Evolutionary conservation across 1,284 basidiomycete genomes (phyloP), one percentile per base, ranked within the genome.

Genomic region (Pseudozyma sp.): DNA sequence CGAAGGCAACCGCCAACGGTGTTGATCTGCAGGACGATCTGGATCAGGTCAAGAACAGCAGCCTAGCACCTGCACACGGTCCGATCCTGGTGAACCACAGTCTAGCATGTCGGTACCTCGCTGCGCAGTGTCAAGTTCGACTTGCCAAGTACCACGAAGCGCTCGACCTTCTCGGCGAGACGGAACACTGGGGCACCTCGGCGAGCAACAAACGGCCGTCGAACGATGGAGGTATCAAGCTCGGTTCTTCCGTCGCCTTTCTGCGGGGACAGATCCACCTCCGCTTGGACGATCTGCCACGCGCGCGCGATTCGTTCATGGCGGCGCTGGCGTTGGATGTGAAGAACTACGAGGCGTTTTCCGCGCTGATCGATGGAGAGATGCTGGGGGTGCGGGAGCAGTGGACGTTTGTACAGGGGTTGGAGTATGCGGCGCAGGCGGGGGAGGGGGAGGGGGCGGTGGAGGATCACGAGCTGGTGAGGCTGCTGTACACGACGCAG

Each of bases 261-360:
- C 87, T 99, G 14, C 90, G 97, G 40, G 97, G 95, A 3, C 87
- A 97, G 42, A 88, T 99, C 16, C 95, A 98, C 89, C 89, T 97
- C 31, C 94, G 97, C 75, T 87, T 97, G 11, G 95, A 94, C 73
- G 91, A 94, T 7, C 89, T 91, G 13, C 91, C 93, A 46, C 89
- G 92, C 68, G 97, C 97, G 0, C 96, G 96, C 80, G 88, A 93
- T 60, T 92, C 91, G 71, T 97, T 98, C 82, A 92, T 98, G 89
- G 94, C 97, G 77, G 95, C 97, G 1, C 88, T 99, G 14, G 89
- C 91, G 0, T 87, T 98, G 13, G 97, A 99, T 79, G 93, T 99
- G 30, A 97, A 97, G 85, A 98, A 96, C 84, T 99, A 94, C 82
- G 97, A 99, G 75, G 92, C 94, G 1, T 99, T 97, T 80, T 90